Conservation (phyloP, 2,329 filamentous ascomycete species). For the Cryphonectria carpinicola region DNA sequence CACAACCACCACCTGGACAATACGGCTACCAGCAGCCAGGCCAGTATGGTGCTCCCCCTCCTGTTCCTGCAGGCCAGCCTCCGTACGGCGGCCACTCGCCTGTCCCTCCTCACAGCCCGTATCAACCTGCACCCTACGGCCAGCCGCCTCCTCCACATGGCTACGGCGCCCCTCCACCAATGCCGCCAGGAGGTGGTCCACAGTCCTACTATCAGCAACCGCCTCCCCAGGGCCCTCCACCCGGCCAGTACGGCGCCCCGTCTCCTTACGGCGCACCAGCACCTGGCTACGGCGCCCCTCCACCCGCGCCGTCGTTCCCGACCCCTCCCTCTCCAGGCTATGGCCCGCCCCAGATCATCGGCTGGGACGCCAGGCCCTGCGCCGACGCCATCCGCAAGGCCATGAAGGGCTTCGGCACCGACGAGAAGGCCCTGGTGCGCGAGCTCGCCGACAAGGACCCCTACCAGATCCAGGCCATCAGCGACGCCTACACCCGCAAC, state of each 20-base stretch:
- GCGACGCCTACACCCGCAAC: conserved; percentile 66
- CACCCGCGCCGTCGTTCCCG: conserved; percentile 38
- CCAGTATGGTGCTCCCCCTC: conserved; percentile 15
- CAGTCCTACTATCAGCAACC: conserved; percentile 36
- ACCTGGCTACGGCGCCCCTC: conserved; percentile 35
- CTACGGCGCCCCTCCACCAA: conserved; percentile 34
- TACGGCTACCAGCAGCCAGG: conserved; percentile 13
- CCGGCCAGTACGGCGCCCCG: conserved; percentile 38
- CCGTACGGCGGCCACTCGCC: conserved; percentile 12
- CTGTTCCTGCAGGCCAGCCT: conserved; percentile 10
- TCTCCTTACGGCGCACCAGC: conserved; percentile 40
- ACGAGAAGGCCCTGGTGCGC: conserved; percentile 77
- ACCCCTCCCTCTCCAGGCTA: conserved; percentile 76
- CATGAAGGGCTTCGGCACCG: conserved; percentile 90
- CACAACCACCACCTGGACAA: conserved; percentile 12
- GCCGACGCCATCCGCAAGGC: conserved; percentile 75
- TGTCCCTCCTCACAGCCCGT: conserved; percentile 18
- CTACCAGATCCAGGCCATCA: conserved; percentile 72
- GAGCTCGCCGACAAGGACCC: conserved; percentile 75
- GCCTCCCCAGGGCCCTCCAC: conserved; percentile 34
- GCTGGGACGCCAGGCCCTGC: conserved; percentile 69
- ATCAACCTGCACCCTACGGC: conserved; percentile 21
- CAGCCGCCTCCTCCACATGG: conserved; percentile 39
- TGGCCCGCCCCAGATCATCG: conserved; percentile 68
- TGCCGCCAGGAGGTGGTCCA: conserved; percentile 23